Conservation (phyloP, 1,139 yeast species). For the Sugiyamaella pinicola region DNA sequence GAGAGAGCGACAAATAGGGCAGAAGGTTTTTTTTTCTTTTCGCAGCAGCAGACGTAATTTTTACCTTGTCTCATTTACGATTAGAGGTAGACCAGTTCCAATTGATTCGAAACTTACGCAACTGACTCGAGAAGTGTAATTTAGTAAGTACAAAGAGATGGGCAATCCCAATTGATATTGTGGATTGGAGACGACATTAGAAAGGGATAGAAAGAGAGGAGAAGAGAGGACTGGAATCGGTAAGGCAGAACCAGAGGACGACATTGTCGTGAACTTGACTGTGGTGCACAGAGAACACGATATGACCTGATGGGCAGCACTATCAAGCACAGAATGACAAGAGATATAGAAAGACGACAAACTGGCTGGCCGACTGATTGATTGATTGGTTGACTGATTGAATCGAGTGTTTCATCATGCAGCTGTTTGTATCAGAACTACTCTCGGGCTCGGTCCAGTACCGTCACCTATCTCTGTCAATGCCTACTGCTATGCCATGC, state of each 20-base stretch:
- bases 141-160: constrained; percentile 4
- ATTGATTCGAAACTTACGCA: constrained; percentile 7
- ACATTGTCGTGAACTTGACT: no score
- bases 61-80: constrained; percentile 14
- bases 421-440: no score
- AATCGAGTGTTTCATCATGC: no score
- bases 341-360: no score
- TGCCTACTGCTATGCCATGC: no score
- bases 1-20: background rate
- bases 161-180: background rate
- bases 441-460: no score
- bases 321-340: no score
- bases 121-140: background rate
- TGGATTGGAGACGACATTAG: background rate
- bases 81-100: constrained; percentile 10
- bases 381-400: no score
- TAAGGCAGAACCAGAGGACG: background rate
- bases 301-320: no score
- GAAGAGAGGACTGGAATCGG: background rate
- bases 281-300: no score
- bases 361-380: no score
- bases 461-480: no score
- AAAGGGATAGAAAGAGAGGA: background rate
- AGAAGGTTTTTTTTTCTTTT: constrained; percentile 6
- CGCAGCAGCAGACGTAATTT: constrained; percentile 6